Base-by-base conservation (phyloP, 2,329 filamentous ascomycete species). In the Calycina herbarum region DNA sequence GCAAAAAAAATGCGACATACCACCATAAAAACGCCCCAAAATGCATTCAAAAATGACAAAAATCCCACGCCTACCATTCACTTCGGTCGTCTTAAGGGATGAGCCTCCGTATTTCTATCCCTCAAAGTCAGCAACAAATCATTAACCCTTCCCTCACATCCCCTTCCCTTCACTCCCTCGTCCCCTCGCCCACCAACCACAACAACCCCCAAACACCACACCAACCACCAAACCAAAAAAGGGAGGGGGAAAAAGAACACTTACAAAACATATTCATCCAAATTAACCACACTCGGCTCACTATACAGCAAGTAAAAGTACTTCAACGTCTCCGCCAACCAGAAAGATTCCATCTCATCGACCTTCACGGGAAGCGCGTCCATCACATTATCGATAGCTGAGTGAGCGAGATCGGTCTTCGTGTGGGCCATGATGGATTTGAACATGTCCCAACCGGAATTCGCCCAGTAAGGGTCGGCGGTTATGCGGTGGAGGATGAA, bases 311-410 rank as follows among this genome's bases (percentile, higher is more conserved):
- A 70, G 75, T 87, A 90, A 29, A 82, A 79, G 71, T 90, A 89
- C 77, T 90, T 90, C 73, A 90, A 70, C 61, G 87, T 85, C 75
- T 90, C 87, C 0, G 87, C 88, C 71, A 89, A 86, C 76, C 88
- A 82, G 74, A 89, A 90, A 70, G 67, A 70, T 75, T 90, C 87
- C 79, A 86, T 86, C 57, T 80, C 79, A 71, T 89, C 85, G 45
- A 79, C 75, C 58, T 77, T 64, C 1, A n/a, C 40, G 0, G 71
- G 68, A 17, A 67, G 64, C 13, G 63, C 61, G 62, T 61, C 69
- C 61, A 67, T 70, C 29, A 83, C 80, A 69, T 83, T 78, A 10
- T 75, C 67, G 29, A 83, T 77, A 1, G 78, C 78, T 5, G 80
- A 79, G 66, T 81, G 76, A 0, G 79, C 81, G 57, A 80, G 75